Conservation (phyloP, 2,329 filamentous ascomycete species). For the Penicillium freii region DNA sequence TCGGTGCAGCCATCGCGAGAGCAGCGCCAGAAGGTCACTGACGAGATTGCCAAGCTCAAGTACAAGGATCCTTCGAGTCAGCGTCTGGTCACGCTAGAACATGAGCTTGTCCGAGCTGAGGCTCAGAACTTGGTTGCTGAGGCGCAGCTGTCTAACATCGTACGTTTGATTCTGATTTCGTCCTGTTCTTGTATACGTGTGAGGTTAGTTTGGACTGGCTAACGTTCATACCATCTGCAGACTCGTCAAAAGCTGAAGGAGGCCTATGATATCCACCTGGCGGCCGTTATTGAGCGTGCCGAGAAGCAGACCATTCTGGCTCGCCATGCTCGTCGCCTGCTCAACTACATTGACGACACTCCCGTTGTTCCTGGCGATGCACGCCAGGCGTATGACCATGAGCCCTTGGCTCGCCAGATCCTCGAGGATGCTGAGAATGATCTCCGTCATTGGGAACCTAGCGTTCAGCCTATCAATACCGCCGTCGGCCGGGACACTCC, state of each 20-base stretch:
- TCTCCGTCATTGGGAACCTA: constrained; percentile 69
- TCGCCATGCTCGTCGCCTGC: constrained; percentile 79
- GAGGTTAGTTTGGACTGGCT: background rate
- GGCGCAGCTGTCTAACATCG: constrained; percentile 91
- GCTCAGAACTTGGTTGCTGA: constrained; percentile 95
- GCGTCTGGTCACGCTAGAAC: constrained; percentile 80
- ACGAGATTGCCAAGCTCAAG: constrained; percentile 90
- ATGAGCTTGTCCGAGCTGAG: constrained; percentile 93
- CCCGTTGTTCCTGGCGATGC: constrained; percentile 84
- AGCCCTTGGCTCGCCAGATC: constrained; percentile 71
- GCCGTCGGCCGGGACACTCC: constrained; percentile 40
- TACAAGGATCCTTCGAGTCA: constrained; percentile 85
- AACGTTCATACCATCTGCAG: constrained; percentile 44
- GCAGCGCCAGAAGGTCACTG: constrained; percentile 79
- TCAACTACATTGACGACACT: constrained; percentile 83
- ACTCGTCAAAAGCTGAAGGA: constrained; percentile 96
- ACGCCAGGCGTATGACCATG: constrained; percentile 65
- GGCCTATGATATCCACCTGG: constrained; percentile 83
- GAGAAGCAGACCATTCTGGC: constrained; percentile 97
- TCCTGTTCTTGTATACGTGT: background rate
- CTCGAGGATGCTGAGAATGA: constrained; percentile 91
- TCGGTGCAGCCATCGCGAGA: constrained; percentile 92
- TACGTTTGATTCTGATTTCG: constrained; percentile 47
- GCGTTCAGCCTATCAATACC: constrained; percentile 54
- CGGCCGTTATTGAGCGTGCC: constrained; percentile 88